A percentile compares a stretch with the other conserved stretches of the same genome.
Evolutionary conservation across 139 green algal genomes (phyloP).

Genomic region (Micromonas pusilla): DNA sequence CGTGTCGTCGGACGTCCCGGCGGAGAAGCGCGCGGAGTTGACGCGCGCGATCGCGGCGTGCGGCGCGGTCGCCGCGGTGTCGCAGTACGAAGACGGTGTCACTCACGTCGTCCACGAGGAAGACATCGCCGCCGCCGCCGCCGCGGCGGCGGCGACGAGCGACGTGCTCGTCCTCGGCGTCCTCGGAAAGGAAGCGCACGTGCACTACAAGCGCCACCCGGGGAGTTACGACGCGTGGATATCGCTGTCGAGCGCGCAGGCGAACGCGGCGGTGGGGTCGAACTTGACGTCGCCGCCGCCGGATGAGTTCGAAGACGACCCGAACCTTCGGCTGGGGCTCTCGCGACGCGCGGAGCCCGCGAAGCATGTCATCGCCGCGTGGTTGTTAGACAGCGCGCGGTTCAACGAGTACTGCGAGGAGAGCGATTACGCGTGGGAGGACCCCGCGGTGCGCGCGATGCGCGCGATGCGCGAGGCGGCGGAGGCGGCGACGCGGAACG

Average conservation of each 20-base stretch:
- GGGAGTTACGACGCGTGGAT: background rate
- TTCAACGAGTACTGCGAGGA: constrained; percentile 6
- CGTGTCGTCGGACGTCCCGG: background rate
- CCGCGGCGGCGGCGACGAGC: background rate
- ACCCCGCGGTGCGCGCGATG: background rate
- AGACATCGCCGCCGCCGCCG: background rate
- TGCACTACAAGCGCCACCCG: constrained; percentile 3
- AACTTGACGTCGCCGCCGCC: no score
- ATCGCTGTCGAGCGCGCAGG: background rate
- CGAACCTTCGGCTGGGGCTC: background rate
- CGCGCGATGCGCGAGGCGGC: no score
- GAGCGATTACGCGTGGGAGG: constrained; percentile 2
- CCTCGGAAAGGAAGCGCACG: background rate
- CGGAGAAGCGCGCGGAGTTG: background rate
- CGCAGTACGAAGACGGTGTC: background rate
- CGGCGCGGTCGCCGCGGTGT: background rate
- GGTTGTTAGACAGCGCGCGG: background rate
- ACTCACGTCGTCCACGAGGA: background rate
- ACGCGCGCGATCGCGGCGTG: background rate
- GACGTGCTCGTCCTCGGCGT: background rate
- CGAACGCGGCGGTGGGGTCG: background rate
- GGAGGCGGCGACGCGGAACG: background rate
- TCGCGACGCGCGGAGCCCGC: background rate
- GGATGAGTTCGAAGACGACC: no score
- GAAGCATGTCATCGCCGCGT: background rate